Percentiles rank a stretch among this genome's conserved stretches.
phyloP scores from a whole-genome alignment of 495 filamentous ascomycete species.

The Penicillium taxi region DNA sequence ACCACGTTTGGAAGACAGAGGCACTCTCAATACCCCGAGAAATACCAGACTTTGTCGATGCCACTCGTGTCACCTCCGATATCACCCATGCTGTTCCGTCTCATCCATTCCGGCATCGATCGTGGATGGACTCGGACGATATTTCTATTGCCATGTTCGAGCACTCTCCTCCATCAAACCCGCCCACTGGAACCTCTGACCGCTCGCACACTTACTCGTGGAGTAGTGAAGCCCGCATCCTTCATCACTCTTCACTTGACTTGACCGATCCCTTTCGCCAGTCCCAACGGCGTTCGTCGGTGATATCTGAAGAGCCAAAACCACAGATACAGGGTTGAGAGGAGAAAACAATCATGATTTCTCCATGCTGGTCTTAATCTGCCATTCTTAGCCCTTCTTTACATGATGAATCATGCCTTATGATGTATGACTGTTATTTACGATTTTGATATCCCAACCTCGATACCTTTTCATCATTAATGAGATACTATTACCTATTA shows the following conservation, averaged over 20 bases:
- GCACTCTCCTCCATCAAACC: constrained; percentile 17
- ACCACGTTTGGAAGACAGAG: constrained; percentile 35
- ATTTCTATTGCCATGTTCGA: constrained; percentile 42
- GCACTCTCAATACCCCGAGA: constrained; percentile 22
- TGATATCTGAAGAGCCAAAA: constrained; percentile 12
- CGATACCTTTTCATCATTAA: no score
- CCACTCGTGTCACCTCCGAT: constrained; percentile 36
- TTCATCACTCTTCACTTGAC: constrained; percentile 18
- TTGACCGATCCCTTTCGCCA: constrained; percentile 18
- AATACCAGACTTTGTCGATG: constrained; percentile 40
- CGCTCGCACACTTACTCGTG: constrained; percentile 23
- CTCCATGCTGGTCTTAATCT: neutral
- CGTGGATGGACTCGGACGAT: constrained; percentile 34
- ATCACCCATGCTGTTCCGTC: constrained; percentile 32
- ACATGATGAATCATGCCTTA: constrained; percentile 19
- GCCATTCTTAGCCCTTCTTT: neutral
- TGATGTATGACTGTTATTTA: no score
- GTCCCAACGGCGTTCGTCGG: constrained; percentile 7
- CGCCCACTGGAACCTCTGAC: constrained; percentile 20
- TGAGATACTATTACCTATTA: no score
- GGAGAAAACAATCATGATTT: neutral
- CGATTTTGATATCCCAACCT: no score
- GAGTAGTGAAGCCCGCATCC: constrained; percentile 27
- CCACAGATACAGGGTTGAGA: constrained; percentile 10
- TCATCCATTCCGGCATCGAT: constrained; percentile 15